Percentiles rank a stretch among this genome's conserved stretches.
These are phyloP conservation scores for Mycena citricolor DNA, from an alignment of 1,284 basidiomycete species.

Conservation along the genomic window DNA sequence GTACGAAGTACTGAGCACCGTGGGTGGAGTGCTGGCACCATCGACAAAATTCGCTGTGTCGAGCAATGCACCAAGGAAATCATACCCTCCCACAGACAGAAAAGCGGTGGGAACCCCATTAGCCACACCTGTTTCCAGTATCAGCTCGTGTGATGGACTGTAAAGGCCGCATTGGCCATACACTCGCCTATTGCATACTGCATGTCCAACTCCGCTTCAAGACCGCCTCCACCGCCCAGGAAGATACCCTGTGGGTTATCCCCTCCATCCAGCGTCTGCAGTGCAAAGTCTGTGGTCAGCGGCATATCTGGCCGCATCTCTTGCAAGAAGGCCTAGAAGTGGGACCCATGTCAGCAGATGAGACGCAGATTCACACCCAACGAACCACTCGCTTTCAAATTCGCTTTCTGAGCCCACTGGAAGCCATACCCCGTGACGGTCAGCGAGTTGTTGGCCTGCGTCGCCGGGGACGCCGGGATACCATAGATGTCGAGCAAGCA, in stretches of 20 bases:
- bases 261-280: constrained; percentile 44
- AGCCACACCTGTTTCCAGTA: background rate
- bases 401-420: constrained; percentile 41
- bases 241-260: constrained; percentile 37
- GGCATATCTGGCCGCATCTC: constrained; percentile 24
- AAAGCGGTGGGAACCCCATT: background rate
- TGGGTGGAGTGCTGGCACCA: constrained; percentile 7
- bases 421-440: constrained; percentile 43
- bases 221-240: constrained; percentile 23
- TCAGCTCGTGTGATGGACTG: constrained; percentile 27
- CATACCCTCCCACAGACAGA: constrained; percentile 5
- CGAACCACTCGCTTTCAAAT: constrained; percentile 30
- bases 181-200: constrained; percentile 11
- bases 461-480: constrained; percentile 35
- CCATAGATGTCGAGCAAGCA: constrained; percentile 44
- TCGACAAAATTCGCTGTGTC: constrained; percentile 8
- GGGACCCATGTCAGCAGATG: background rate
- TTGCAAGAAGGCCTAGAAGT: constrained; percentile 37
- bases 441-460: constrained; percentile 36
- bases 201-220: constrained; percentile 10
- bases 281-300: constrained; percentile 20
- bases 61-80: constrained; percentile 10
- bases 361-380: background rate
- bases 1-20: constrained; percentile 12
- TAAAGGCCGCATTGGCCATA: constrained; percentile 4